Evolutionary conservation across 768 basidiomycete genomes (phyloP), one percentile per base, ranked within the genome.

Genomic region (Kondoa subrosea): DNA sequence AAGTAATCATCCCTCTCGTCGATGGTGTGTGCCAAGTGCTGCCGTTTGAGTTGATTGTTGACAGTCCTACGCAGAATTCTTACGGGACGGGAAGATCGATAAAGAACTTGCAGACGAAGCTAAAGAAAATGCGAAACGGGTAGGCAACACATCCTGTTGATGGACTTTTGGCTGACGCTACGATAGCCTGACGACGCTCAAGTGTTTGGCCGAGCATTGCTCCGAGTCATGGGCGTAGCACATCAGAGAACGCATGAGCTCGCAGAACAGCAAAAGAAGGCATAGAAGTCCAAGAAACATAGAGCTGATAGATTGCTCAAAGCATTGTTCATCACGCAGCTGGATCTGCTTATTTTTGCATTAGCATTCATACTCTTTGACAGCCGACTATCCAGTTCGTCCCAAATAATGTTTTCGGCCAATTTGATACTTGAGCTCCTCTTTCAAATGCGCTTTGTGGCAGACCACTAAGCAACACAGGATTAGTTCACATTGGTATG

Each of bases 21-120:
- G 12, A 68, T 12, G 21, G 30, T 17, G n/a, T 29, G n/a, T 4
- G 56, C 21, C 64, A 25, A 26, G 26, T 59, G 14, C 26, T 30
- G 25, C 16, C 33, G 32, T 56, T 8, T 27, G 26, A 26, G 27
- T 65, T 67, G 12, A 50, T 21, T 50, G 21, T 8, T 50, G 21
- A 50, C 40, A 8, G 40, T 50, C 21, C 21, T 50, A 21, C 32
- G 31, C 34, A 68, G 67, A 68, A 26, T 68, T 68, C 67, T 29
- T 68, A 3, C 40, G 64, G 31, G 67, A 68, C 62, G 67, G 67
- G 64, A 68, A 68, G 67, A 68, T 68, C 33, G 64, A 66, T 31
- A 21, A 68, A 31, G 27, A 68, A 21, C 4, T 63, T n/a, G 67
- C 67, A 14, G 56, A 68, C 50, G 34, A 29, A 4, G 67, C 67